Evolutionary conservation across 352 stramenopile species (phyloP), one percentile per base, ranked within the genome.

Genomic region (Thalassiosira mediterranea): DNA sequence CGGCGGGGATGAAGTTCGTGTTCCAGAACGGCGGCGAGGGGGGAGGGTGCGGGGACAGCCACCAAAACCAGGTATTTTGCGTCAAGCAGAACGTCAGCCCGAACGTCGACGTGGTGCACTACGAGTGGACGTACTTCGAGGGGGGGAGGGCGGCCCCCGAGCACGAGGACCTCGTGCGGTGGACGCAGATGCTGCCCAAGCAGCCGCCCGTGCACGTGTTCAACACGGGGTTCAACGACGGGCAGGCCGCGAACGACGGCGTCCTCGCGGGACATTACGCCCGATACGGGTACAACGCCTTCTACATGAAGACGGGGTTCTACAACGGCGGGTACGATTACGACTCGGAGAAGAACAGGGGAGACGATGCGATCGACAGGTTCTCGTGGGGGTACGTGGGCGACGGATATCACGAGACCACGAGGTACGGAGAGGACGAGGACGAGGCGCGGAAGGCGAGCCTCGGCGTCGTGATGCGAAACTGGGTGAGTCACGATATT

Each of bases 121-220:
- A 84, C 29, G 53, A 58, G 10, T 84, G 75, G 75, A 76, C 68
- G 3, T 84, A 84, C 56, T 84, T 84, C 48, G 68, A 84, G 34
- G 62, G 51, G 13, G 68, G 68, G 3, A 25, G 42, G 7, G 32
- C 68, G 21, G 38, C 47, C n/a, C 15, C n/a, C 0, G 13, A 25
- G 10, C 64, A 68, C 31, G 75, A 84, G 42, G 68, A 59, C 60
- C 66, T 84, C 17, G 26, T 79, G 19, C 40, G 75, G 29, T 84
- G 75, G 75, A 65, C 64, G 3, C 75, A 84, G 54, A 79, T 79
- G 69, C 32, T 84, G 1, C 63, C 62, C 2, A 61, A 65, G 23
- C 75, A 79, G 26, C 75, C 75, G 32, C 54, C 65, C 0, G 64
- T 84, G 2, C 62, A 84, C 49, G 47, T 79, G 1, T 65, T 79